Evolutionary conservation across 768 basidiomycete genomes (phyloP).

Genomic region (Lentinula guzmanii): DNA sequence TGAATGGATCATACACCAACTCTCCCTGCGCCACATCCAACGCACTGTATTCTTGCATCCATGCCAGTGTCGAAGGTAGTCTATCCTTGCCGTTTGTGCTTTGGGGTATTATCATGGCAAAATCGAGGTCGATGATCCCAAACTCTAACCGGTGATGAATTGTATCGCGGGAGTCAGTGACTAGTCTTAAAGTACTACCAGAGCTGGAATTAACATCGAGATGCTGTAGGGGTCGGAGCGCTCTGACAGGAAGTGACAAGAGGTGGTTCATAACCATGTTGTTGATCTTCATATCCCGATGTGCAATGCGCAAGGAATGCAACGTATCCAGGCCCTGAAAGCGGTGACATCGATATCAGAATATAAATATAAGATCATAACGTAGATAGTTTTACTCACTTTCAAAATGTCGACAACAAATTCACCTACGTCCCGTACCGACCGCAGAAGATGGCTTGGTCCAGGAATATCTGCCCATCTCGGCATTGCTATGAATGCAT

Average conservation of each 20-base stretch:
- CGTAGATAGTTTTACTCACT: background rate
- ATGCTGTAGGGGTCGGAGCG: background rate
- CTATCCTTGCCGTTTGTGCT: background rate
- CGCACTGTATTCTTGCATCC: conserved; percentile 8
- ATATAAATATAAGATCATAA: background rate
- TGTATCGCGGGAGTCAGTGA: background rate
- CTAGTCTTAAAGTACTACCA: background rate
- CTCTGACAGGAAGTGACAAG: background rate
- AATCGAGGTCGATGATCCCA: conserved; percentile 7
- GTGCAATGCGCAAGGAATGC: background rate
- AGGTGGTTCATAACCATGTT: conserved; percentile 7
- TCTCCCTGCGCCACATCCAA: conserved; percentile 12
- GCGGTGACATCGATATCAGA: background rate
- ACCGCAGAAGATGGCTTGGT: background rate
- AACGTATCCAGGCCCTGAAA: conserved; percentile 1
- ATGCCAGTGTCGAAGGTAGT: background rate
- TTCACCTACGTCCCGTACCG: background rate
- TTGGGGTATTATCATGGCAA: background rate
- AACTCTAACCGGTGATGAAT: background rate
- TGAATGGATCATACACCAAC: conserved; percentile 12
- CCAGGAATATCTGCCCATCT: conserved; percentile 6
- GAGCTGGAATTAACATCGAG: background rate
- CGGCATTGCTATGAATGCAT: conserved; percentile 5
- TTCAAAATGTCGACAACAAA: background rate
- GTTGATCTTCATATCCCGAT: conserved; percentile 5